These are phyloP conservation scores for Dendrobium officinale DNA, from an alignment of 106 monocot species.

Conservation along the genomic window DNA sequence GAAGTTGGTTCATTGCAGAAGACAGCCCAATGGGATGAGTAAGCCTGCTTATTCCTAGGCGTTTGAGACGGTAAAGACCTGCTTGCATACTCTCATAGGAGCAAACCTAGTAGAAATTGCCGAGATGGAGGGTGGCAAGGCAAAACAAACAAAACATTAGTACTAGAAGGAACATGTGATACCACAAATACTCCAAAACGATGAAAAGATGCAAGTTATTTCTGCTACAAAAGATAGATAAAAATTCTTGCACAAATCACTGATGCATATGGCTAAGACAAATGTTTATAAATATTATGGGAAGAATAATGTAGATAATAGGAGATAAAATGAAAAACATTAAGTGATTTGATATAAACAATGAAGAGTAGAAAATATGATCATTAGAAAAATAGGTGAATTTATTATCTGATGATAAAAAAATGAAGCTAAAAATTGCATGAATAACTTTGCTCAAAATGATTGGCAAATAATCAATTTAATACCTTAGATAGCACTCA, in stretches of 20 bases:
- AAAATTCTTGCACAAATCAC: neutral
- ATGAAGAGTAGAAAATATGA: neutral
- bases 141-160: neutral
- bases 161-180: neutral
- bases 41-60: slow-evolving; percentile 78
- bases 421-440: neutral
- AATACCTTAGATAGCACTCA: neutral
- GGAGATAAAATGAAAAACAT: neutral
- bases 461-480: neutral
- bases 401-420: neutral
- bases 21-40: slow-evolving; percentile 74
- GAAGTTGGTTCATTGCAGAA: slow-evolving; percentile 86
- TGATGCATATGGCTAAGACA: neutral
- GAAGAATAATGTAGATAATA: neutral
- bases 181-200: neutral
- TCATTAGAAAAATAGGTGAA: neutral
- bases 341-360: neutral
- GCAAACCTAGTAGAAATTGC: slow-evolving; percentile 45
- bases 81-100: slow-evolving; percentile 96
- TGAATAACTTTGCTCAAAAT: neutral
- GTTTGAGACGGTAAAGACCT: slow-evolving; percentile 80
- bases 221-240: neutral
- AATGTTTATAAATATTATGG: neutral
- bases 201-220: neutral
- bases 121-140: neutral